Base-by-base conservation (phyloP, 2,329 filamentous ascomycete genomes). In the Pleoardoris graminearum region DNA sequence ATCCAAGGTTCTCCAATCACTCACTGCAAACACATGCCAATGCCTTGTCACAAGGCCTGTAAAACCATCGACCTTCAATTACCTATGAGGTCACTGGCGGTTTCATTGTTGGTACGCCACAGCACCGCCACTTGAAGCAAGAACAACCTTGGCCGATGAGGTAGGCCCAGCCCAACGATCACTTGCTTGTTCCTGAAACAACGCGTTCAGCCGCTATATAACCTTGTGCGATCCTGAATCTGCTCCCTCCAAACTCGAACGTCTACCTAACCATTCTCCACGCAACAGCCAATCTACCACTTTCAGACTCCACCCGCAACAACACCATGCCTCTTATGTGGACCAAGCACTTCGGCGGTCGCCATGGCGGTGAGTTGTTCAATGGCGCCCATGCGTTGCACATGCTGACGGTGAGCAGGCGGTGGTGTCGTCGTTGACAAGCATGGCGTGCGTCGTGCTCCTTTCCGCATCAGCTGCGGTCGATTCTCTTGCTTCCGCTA, bases 401-500 rank as follows among this genome's bases (percentile, higher is more conserved):
- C 21, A 22, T 38, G 14, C 63, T 70, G 52, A 71, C 52, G 50
- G 30, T 19, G 1, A 32, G 19, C 23, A 77, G 79, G 79, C 48
- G 81, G 78, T 30, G 80, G 77, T 54, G 65, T 83, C 46, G 72
- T 77, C 10, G 79, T 79, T 53, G 79, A 82, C 70, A 77, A 77
- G 60, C 75, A 82, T 61, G 81, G 81, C 46, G 70, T 77, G 1
- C 75, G 76, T 33, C 73, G 78, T 47, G 79, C 79, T 22, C 78
- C 80, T 5, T 82, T 80, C 66, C 72, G 79, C 33, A 75, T 82
- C 63, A 76, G 75, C 29, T 70, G 75, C 56, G 79, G 80, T 38
- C 74, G 75, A 36, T 77, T 82, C 62, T 80, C 75, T 66, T 84
- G 81, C 68, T 83, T 82, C 70, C 73, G 76, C 53, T 81, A 66